These are phyloP conservation scores for Monosporascus sp. DNA, from an alignment of 2,329 filamentous ascomycete genomes.

Conservation along the genomic window DNA sequence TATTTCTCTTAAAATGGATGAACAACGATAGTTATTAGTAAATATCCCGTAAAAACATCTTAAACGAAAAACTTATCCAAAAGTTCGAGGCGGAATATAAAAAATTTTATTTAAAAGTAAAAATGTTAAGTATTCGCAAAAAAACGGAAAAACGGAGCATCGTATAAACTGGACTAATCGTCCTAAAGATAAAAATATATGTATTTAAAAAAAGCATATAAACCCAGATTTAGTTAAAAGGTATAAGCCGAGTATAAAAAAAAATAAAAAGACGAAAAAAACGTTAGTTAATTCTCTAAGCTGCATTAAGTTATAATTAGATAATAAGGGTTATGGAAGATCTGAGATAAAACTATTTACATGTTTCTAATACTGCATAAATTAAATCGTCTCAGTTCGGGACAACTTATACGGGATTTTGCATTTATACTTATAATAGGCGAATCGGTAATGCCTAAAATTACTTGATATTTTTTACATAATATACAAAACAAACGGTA, in stretches of 20 bases:
- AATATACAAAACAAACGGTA: too few relatives aligned
- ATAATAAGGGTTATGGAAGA: too few relatives aligned
- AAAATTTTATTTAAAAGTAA: not conserved
- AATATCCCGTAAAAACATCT: not conserved
- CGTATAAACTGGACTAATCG: not conserved
- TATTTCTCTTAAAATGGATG: not conserved
- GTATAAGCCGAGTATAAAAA: slow-evolving; percentile 1
- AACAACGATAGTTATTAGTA: not conserved
- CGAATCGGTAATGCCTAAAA: too few relatives aligned
- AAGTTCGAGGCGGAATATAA: not conserved
- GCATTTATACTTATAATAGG: too few relatives aligned
- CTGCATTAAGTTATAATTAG: not conserved
- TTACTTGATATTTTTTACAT: too few relatives aligned
- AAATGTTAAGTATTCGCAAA: not conserved
- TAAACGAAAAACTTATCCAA: not conserved
- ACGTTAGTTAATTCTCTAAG: not conserved
- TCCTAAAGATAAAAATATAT: not conserved
- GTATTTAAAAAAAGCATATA: not conserved
- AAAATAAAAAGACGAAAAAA: not conserved
- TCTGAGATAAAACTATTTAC: too few relatives aligned
- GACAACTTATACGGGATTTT: too few relatives aligned
- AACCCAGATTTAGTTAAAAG: not conserved
- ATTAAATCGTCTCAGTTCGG: too few relatives aligned
- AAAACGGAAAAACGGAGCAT: slow-evolving; percentile 1
- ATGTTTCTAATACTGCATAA: too few relatives aligned